Evolutionary conservation across 2,329 filamentous ascomycete species (phyloP).

Genomic region (Curvularia sp.): DNA sequence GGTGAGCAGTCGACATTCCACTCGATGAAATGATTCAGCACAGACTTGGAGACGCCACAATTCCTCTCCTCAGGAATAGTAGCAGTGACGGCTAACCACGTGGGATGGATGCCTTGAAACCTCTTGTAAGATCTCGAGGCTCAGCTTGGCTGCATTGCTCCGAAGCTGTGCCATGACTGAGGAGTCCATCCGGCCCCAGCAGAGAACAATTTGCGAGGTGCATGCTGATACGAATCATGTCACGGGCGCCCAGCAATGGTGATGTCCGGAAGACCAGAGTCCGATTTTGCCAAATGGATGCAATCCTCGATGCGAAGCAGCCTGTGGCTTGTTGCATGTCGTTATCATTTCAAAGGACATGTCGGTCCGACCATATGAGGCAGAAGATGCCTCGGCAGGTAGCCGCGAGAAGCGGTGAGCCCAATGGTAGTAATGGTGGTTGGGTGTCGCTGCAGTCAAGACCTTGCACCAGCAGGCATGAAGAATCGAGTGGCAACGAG

Average conservation of each 20-base stretch:
- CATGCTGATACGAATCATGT: neutral
- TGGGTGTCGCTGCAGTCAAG: neutral
- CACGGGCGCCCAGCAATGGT: neutral
- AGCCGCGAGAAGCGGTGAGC: neutral
- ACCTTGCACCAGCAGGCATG: constrained; percentile 1
- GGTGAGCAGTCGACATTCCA: neutral
- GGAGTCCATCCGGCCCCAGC: neutral
- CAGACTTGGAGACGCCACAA: neutral
- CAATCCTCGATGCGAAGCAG: neutral
- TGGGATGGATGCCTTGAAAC: neutral
- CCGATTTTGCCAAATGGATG: neutral
- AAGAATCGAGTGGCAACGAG: neutral
- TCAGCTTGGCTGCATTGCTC: neutral
- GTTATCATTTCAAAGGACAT: neutral
- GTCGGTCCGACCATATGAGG: neutral
- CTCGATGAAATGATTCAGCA: neutral
- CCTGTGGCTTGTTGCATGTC: neutral
- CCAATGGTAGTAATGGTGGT: neutral
- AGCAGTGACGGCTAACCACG: neutral
- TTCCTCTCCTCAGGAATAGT: neutral
- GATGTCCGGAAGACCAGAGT: neutral
- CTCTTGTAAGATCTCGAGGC: neutral
- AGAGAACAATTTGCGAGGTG: neutral
- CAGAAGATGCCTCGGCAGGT: neutral
- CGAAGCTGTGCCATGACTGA: neutral